Evolutionary conservation across 2,329 filamentous ascomycete species (phyloP).

Genomic region (Lecanicillium sp.): DNA sequence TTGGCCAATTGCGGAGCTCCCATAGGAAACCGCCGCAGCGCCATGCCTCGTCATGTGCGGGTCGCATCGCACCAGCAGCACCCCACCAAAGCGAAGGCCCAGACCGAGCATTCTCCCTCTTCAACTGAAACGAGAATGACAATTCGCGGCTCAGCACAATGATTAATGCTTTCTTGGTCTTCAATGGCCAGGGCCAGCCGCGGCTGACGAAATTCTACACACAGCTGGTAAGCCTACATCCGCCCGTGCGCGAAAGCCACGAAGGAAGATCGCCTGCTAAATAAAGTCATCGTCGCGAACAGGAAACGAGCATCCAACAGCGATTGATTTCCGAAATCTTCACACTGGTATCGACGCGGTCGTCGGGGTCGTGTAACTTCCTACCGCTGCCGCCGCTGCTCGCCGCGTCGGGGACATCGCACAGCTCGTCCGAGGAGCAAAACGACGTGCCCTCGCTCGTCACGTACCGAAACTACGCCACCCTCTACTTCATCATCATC

Average conservation of each 20-base stretch:
- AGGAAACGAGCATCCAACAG: slow-evolving; percentile 98
- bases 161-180: slow-evolving; percentile 98
- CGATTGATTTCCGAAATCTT: slow-evolving; percentile 97
- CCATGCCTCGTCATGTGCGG: slow-evolving; percentile 7
- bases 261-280: too few species aligned
- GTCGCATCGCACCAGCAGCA: not conserved
- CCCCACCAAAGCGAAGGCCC: not conserved
- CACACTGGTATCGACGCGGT: slow-evolving; percentile 84
- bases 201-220: slow-evolving; percentile 98
- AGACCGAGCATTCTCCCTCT: not conserved
- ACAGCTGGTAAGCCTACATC: slow-evolving; percentile 58
- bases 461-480: slow-evolving; percentile 96
- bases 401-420: slow-evolving; percentile 54
- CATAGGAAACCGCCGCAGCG: slow-evolving; percentile 2
- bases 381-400: slow-evolving; percentile 68
- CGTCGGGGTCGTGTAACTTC: slow-evolving; percentile 93
- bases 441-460: slow-evolving; percentile 92
- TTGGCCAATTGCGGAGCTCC: slow-evolving; percentile 7
- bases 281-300: slow-evolving; percentile 6
- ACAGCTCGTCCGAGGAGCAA: slow-evolving; percentile 58
- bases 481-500: slow-evolving; percentile 97
- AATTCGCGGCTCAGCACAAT: slow-evolving; percentile 42
- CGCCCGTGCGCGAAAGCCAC: too few species aligned
- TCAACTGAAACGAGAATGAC: slow-evolving; percentile 11
- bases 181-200: slow-evolving; percentile 96